Percentiles rank a stretch among this genome's conserved stretches.
These are phyloP conservation scores for Eutrema salsugineum DNA, from an alignment of 441 rosid genomes.

Conservation along the genomic window DNA sequence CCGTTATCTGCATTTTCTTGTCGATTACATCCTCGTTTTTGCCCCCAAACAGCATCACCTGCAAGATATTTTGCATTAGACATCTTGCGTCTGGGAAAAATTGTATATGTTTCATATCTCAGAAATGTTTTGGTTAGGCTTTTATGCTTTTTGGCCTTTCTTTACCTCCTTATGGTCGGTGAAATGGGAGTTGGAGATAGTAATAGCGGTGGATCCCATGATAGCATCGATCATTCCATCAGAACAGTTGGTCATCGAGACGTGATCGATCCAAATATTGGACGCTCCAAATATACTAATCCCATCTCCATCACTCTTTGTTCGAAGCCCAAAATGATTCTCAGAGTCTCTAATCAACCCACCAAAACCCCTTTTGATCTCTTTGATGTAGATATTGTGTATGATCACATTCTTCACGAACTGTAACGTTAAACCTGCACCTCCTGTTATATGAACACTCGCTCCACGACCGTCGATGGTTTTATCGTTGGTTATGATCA, in stretches of 20 bases:
- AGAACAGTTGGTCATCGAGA: conserved; percentile 55
- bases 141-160: neutral
- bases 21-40: conserved; percentile 40
- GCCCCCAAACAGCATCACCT: conserved; percentile 69
- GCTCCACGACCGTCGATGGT: conserved; percentile 79
- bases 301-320: conserved; percentile 74
- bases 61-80: neutral
- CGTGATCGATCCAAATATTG: conserved; percentile 80
- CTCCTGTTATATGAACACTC: conserved; percentile 52
- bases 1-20: conserved; percentile 59
- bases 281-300: conserved; percentile 59
- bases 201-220: conserved; percentile 66
- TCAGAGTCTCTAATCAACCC: conserved; percentile 56
- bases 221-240: conserved; percentile 80
- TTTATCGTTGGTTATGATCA: conserved; percentile 50
- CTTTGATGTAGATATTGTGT: conserved; percentile 55
- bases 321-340: conserved; percentile 54
- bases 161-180: conserved; percentile 69
- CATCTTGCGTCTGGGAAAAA: neutral
- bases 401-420: conserved; percentile 57
- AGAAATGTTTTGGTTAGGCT: neutral
- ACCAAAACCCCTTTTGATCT: conserved; percentile 34
- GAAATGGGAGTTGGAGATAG: conserved; percentile 76
- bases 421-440: conserved; percentile 64
- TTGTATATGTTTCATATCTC: neutral